Evolutionary conservation across 108 stramenopile species (phyloP).

Genomic region (Fragilaria crotonensis): DNA sequence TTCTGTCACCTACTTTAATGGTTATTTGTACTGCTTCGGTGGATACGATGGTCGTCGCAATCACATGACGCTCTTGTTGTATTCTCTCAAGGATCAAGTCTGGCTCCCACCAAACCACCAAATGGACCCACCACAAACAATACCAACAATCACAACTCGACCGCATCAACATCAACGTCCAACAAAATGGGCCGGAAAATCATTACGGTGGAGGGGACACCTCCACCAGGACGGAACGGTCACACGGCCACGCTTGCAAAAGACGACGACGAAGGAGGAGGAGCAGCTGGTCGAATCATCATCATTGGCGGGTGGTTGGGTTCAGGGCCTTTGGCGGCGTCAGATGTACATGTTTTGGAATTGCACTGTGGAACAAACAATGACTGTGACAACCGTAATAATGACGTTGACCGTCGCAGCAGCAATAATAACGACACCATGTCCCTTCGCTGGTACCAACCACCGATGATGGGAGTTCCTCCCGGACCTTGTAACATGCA

Average conservation of each 20-base stretch:
- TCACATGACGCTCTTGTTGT: constrained; percentile 75
- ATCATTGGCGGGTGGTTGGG: constrained; percentile 95
- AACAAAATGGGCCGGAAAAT: not conserved
- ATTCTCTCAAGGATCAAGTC: constrained; percentile 50
- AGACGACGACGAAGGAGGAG: constrained; percentile 36
- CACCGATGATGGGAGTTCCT: constrained; percentile 40
- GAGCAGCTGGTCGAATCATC: constrained; percentile 64
- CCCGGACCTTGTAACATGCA: constrained; percentile 98
- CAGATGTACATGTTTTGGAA: constrained; percentile 72
- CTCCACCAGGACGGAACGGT: constrained; percentile 89
- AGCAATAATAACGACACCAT: constrained; percentile 23
- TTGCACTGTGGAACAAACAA: not conserved
- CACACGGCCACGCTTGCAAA: constrained; percentile 88
- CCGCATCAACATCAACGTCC: not conserved
- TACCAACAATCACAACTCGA: not conserved
- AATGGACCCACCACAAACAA: not conserved
- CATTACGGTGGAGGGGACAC: constrained; percentile 21
- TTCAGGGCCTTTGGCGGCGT: constrained; percentile 76
- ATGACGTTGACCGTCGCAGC: constrained; percentile 56
- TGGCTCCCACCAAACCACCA: constrained; percentile 49
- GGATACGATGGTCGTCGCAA: constrained; percentile 91
- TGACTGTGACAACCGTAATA: too few relatives aligned
- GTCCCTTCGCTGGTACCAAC: constrained; percentile 57
- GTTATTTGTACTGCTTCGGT: constrained; percentile 84
- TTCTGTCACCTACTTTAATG: constrained; percentile 67